A percentile compares a stretch with the other conserved stretches of the same genome.
These are phyloP conservation scores for Trichoderma brevicompactum DNA, from an alignment of 2,329 filamentous ascomycete species.

Conservation along the genomic window DNA sequence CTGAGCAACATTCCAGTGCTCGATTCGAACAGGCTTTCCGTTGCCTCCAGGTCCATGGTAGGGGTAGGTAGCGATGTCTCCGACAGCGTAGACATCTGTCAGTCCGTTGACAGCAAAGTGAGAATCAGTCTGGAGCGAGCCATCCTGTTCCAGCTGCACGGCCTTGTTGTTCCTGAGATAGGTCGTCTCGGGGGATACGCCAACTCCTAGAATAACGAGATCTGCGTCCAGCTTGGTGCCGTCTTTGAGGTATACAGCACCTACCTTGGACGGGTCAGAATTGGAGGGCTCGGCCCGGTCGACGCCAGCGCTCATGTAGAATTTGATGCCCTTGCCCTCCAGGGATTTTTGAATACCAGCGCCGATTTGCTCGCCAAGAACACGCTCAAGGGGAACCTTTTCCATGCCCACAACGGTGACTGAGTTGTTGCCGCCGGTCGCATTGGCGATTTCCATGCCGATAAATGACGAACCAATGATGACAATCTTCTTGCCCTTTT, in stretches of 20 bases:
- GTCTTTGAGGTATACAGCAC: slow-evolving; percentile 80
- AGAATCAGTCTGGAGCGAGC: slow-evolving; percentile 82
- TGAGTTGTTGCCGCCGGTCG: slow-evolving; percentile 76
- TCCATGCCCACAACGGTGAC: slow-evolving; percentile 92
- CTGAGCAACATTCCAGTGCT: slow-evolving; percentile 99
- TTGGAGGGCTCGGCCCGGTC: slow-evolving; percentile 78
- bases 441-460: slow-evolving; percentile 94
- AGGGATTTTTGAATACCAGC: slow-evolving; percentile 77
- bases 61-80: slow-evolving; percentile 93
- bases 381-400: slow-evolving; percentile 77
- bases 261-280: slow-evolving; percentile 72
- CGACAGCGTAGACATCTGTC: slow-evolving; percentile 86
- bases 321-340: slow-evolving; percentile 87
- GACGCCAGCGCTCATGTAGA: slow-evolving; percentile 79
- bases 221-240: slow-evolving; percentile 85
- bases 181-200: slow-evolving; percentile 82
- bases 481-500: slow-evolving; percentile 87
- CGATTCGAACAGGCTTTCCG: slow-evolving; percentile 77
- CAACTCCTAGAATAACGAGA: slow-evolving; percentile 88
- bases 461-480: slow-evolving; percentile 95
- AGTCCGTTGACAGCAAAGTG: slow-evolving; percentile 76
- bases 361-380: slow-evolving; percentile 83
- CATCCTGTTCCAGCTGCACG: slow-evolving; percentile 76
- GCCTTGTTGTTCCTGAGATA: slow-evolving; percentile 75
- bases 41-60: slow-evolving; percentile 88